phyloP scores from a whole-genome alignment of 768 basidiomycete species.

The Lactarius trivialis region DNA sequence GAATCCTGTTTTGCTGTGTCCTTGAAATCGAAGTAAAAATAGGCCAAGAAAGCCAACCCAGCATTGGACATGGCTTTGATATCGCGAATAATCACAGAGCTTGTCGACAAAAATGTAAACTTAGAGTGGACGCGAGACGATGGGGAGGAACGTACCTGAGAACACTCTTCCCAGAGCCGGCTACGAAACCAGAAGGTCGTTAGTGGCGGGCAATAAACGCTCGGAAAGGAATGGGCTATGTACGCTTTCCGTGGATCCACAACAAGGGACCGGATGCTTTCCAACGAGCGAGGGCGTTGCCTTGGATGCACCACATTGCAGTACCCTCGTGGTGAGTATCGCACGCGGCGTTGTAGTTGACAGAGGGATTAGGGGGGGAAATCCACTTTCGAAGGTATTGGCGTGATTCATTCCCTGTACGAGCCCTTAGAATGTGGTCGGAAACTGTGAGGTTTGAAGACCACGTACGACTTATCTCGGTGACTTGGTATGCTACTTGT shows the following conservation, averaged over 20 bases:
- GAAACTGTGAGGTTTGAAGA: background rate
- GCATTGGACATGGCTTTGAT: background rate
- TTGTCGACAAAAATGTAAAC: background rate
- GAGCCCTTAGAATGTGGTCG: background rate
- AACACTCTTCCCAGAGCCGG: conserved; percentile 10
- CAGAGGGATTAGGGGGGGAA: background rate
- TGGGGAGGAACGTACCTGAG: background rate
- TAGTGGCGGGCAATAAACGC: background rate
- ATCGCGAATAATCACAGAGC: background rate
- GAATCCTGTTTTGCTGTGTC: background rate
- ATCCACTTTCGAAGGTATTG: background rate
- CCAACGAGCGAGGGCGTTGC: background rate
- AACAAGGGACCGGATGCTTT: background rate
- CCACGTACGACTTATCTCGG: background rate
- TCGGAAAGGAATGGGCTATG: background rate
- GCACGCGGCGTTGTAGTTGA: background rate
- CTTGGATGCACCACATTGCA: background rate
- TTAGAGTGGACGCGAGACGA: background rate
- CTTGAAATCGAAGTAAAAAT: too few species aligned
- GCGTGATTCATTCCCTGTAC: background rate
- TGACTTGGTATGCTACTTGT: background rate
- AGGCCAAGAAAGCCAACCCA: background rate
- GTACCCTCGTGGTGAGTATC: background rate
- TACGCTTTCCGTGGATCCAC: conserved; percentile 1
- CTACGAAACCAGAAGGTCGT: background rate